phyloP scores from a whole-genome alignment of 2,329 filamentous ascomycete species.

The Trichoderma atrobrunneum region DNA sequence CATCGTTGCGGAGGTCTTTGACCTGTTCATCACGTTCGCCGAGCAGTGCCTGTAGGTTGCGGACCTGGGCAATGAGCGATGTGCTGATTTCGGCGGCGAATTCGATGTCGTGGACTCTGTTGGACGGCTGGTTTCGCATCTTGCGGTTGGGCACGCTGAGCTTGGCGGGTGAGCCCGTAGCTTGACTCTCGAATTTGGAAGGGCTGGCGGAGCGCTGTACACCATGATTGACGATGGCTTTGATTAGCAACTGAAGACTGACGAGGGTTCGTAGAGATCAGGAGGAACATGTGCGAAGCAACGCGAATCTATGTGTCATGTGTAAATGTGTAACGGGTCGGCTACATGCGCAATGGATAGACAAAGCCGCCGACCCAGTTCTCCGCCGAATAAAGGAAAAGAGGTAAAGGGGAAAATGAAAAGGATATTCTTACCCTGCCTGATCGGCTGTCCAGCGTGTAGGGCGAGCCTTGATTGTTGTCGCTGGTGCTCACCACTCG shows the following conservation, averaged over 20 bases:
- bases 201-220: constrained; percentile 66
- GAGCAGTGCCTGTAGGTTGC: constrained; percentile 80
- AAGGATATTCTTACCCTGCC: constrained; percentile 47
- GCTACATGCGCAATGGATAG: not conserved
- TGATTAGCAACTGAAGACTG: not conserved
- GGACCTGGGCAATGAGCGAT: constrained; percentile 88
- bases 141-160: constrained; percentile 82
- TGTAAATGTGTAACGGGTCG: not conserved
- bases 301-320: not conserved
- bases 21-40: constrained; percentile 85
- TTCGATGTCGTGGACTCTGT: constrained; percentile 90
- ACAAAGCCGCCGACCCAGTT: not conserved
- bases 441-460: constrained; percentile 50
- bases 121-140: constrained; percentile 83
- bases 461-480: constrained; percentile 49
- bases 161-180: constrained; percentile 84
- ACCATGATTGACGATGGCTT: not conserved
- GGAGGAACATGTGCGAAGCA: not conserved
- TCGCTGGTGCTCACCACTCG: constrained; percentile 74
- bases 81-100: constrained; percentile 98
- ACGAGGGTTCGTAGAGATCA: not conserved
- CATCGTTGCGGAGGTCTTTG: constrained; percentile 70
- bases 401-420: not conserved
- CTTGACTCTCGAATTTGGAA: constrained; percentile 78
- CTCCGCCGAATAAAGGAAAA: not conserved